These are phyloP conservation scores for Metschnikowia orientalis DNA, from an alignment of 805 yeast species.

Conservation along the genomic window DNA sequence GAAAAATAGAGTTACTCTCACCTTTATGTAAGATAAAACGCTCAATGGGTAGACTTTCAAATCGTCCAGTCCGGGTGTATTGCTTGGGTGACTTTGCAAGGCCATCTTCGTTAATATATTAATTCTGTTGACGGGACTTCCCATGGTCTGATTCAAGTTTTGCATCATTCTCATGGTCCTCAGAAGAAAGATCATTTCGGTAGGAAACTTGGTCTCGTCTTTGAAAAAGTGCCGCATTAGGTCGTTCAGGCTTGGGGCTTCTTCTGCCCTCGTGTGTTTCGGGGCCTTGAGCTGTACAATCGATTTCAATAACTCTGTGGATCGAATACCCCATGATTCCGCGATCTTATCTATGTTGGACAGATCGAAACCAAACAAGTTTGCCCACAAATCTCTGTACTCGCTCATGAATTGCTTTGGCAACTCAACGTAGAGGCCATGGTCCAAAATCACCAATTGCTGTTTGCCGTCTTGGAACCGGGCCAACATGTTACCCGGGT, in stretches of 20 bases:
- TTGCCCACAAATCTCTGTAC: conserved; percentile 62
- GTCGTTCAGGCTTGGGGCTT: conserved; percentile 30
- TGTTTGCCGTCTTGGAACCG: conserved; percentile 40
- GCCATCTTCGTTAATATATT: conserved; percentile 61
- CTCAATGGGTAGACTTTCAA: conserved; percentile 6
- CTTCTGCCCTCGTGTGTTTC: conserved; percentile 24
- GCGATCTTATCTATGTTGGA: conserved; percentile 47
- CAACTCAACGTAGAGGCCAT: conserved; percentile 63
- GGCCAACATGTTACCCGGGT: conserved; percentile 72
- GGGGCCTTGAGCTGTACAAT: conserved; percentile 48
- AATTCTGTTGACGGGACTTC: conserved; percentile 72
- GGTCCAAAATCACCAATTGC: conserved; percentile 67
- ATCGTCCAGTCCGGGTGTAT: not conserved
- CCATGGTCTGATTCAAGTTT: conserved; percentile 58
- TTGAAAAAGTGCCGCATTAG: conserved; percentile 52
- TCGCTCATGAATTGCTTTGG: conserved; percentile 47
- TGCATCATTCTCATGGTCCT: conserved; percentile 74
- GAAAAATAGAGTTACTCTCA: conserved; percentile 22
- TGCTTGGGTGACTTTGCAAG: conserved; percentile 12
- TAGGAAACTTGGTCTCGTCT: conserved; percentile 64
- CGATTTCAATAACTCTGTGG: conserved; percentile 58
- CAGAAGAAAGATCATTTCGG: conserved; percentile 59
- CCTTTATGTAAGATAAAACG: conserved; percentile 18
- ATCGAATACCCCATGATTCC: conserved; percentile 63
- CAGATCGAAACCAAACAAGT: conserved; percentile 50